These are phyloP conservation scores for Coffea humblotiana DNA, from an alignment of 305 asterid species.

Conservation along the genomic window DNA sequence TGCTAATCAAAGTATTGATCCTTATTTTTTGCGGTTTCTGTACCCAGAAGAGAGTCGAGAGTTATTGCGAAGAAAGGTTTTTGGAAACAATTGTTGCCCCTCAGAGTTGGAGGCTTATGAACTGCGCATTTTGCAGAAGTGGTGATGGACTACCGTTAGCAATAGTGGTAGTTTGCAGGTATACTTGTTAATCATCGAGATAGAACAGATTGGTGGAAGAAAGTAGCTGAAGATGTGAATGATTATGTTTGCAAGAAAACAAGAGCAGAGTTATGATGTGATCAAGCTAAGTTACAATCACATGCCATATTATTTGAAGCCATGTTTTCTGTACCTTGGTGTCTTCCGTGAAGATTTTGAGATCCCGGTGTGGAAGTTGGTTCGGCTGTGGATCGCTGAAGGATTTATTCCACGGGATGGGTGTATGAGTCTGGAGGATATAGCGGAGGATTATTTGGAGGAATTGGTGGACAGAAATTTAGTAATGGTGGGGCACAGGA, in stretches of 20 bases:
- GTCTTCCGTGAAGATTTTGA: constrained; percentile 59
- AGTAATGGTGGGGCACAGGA: not conserved
- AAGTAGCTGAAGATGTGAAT: constrained; percentile 45
- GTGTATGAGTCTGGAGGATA: not conserved
- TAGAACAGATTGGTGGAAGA: constrained; percentile 40
- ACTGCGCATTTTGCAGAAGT: constrained; percentile 15
- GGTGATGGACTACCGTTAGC: constrained; percentile 63
- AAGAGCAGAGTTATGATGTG: constrained; percentile 31
- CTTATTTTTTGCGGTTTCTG: constrained; percentile 29
- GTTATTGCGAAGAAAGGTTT: constrained; percentile 30
- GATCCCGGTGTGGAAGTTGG: constrained; percentile 35
- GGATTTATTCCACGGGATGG: not conserved
- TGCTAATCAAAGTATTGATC: constrained; percentile 17
- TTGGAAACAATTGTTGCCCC: constrained; percentile 29
- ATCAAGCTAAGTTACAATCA: constrained; percentile 53
- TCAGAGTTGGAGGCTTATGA: constrained; percentile 18
- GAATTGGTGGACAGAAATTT: not conserved
- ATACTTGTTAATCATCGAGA: constrained; percentile 43
- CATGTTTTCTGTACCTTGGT: constrained; percentile 66
- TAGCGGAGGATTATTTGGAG: not conserved
- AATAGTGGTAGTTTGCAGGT: constrained; percentile 62
- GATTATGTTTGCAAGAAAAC: constrained; percentile 39
- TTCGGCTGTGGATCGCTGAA: not conserved
- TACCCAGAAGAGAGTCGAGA: constrained; percentile 30
- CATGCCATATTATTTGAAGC: constrained; percentile 51